Conservation (phyloP, 2,329 filamentous ascomycete species). For the Neonectria ditissima region DNA sequence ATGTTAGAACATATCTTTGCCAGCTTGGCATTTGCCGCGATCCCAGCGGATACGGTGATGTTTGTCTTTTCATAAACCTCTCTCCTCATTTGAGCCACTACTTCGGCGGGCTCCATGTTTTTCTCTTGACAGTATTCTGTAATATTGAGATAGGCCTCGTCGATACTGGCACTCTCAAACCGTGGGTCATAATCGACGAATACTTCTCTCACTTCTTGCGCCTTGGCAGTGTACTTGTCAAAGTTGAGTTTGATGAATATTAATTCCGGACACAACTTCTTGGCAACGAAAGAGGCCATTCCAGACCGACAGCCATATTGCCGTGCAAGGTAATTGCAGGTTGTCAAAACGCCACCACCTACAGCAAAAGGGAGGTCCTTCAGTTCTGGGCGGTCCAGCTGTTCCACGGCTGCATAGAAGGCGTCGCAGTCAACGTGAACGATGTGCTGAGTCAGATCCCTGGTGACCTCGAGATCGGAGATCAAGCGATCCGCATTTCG, state of each 20-base stretch:
- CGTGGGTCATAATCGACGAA: slow-evolving; percentile 88
- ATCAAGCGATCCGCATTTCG: slow-evolving; percentile 86
- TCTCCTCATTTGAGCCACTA: slow-evolving; percentile 79
- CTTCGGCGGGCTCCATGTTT: slow-evolving; percentile 75
- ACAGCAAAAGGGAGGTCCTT: slow-evolving; percentile 92
- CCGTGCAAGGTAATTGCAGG: slow-evolving; percentile 88
- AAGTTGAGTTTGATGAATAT: slow-evolving; percentile 88
- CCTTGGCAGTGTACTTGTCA: slow-evolving; percentile 90
- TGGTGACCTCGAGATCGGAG: slow-evolving; percentile 78
- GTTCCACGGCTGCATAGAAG: slow-evolving; percentile 96
- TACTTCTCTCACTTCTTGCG: slow-evolving; percentile 85
- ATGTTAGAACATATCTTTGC: slow-evolving; percentile 96
- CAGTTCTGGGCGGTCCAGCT: slow-evolving; percentile 84
- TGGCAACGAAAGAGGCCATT: slow-evolving; percentile 96
- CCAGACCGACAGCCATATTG: slow-evolving; percentile 92
- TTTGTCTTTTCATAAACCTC: slow-evolving; percentile 81
- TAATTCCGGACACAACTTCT: slow-evolving; percentile 90
- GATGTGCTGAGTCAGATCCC: slow-evolving; percentile 86
- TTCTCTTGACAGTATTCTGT: slow-evolving; percentile 84
- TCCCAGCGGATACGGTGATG: slow-evolving; percentile 93
- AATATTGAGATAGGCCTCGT: slow-evolving; percentile 96
- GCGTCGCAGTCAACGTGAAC: slow-evolving; percentile 98
- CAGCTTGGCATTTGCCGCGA: slow-evolving; percentile 91
- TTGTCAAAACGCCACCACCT: slow-evolving; percentile 74
- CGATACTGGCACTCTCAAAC: slow-evolving; percentile 94